phyloP scores from a whole-genome alignment of 805 yeast genomes.

The Zygosaccharomyces bailii region DNA sequence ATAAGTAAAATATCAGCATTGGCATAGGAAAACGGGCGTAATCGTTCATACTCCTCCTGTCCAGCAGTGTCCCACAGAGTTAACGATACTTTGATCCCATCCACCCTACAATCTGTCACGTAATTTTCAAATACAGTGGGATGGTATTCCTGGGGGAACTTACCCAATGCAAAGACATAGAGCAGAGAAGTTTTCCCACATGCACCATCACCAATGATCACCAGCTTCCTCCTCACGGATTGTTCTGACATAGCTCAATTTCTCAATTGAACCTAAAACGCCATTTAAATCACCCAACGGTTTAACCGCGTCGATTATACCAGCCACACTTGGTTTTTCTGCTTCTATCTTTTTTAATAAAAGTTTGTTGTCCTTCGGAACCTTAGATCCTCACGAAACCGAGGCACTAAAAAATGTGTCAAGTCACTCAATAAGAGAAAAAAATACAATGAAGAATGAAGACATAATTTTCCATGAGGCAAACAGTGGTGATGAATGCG shows the following conservation, averaged over 20 bases:
- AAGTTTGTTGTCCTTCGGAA: background rate
- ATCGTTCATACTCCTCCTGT: conserved; percentile 89
- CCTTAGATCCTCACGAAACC: conserved; percentile 1
- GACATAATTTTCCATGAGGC: background rate
- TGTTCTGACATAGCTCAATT: conserved; percentile 28
- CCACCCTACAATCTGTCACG: conserved; percentile 90
- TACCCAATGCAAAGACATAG: conserved; percentile 90
- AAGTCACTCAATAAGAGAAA: background rate
- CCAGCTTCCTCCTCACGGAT: conserved; percentile 63
- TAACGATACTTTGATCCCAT: conserved; percentile 83
- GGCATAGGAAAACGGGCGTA: conserved; percentile 83
- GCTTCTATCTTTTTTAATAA: background rate
- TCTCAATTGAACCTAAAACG: background rate
- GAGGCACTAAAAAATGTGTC: conserved; percentile 3
- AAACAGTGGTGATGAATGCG: background rate
- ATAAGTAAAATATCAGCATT: conserved; percentile 83
- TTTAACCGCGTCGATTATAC: background rate
- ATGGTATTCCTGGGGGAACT: conserved; percentile 87
- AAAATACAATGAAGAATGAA: background rate
- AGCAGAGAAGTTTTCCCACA: conserved; percentile 89
- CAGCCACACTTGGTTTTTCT: background rate
- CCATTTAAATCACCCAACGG: conserved; percentile 1
- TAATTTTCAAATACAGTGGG: conserved; percentile 95
- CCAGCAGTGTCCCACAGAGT: conserved; percentile 97
- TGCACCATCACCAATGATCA: conserved; percentile 93